Conservation (phyloP, 2,329 filamentous ascomycete species). For the Stemphylium vesicarium region DNA sequence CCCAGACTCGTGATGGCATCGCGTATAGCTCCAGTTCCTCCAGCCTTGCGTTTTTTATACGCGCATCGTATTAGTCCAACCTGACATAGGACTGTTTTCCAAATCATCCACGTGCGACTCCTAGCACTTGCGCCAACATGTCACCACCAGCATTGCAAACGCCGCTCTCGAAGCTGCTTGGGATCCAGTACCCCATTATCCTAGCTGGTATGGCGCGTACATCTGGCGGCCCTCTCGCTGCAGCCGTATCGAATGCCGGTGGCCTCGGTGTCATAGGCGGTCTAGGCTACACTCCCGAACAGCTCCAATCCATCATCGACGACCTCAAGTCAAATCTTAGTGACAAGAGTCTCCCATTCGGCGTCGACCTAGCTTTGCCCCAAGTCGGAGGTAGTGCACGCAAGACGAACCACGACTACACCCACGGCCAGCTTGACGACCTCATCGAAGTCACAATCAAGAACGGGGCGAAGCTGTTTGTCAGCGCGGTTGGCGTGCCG, state of each 20-base stretch:
- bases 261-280: slow-evolving; percentile 69
- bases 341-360: slow-evolving; percentile 77
- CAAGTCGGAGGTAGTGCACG: slow-evolving; percentile 84
- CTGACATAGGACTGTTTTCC: background rate
- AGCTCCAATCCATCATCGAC: slow-evolving; percentile 79
- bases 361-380: slow-evolving; percentile 88
- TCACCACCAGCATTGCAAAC: slow-evolving; percentile 44
- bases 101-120: background rate
- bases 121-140: slow-evolving; percentile 29
- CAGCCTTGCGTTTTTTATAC: slow-evolving; percentile 1
- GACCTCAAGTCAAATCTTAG: slow-evolving; percentile 80
- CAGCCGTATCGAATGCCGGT: slow-evolving; percentile 74
- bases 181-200: slow-evolving; percentile 86
- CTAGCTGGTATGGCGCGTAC: slow-evolving; percentile 94
- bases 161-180: slow-evolving; percentile 64
- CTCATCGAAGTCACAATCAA: slow-evolving; percentile 85
- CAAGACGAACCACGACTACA: slow-evolving; percentile 96
- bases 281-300: slow-evolving; percentile 61
- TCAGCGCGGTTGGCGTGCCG: slow-evolving; percentile 86
- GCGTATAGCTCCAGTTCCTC: background rate
- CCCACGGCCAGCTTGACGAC: slow-evolving; percentile 83
- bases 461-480: slow-evolving; percentile 84
- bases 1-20: slow-evolving; percentile 29
- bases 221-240: slow-evolving; percentile 49
- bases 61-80: background rate